Evolutionary conservation across 2,329 filamentous ascomycete species (phyloP).

Genomic region (Xylaria sp.): DNA sequence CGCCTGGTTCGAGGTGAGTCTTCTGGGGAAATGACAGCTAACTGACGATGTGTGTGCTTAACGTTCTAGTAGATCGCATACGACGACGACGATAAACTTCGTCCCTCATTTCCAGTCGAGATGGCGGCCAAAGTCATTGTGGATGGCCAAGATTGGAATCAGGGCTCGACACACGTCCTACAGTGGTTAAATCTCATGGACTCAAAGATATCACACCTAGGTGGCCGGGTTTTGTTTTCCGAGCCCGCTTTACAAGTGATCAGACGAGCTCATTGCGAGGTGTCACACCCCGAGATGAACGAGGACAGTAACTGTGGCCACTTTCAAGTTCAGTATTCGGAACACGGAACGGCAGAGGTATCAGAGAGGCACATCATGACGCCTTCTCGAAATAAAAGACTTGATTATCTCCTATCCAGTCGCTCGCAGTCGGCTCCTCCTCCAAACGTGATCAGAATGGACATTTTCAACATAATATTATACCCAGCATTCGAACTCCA

Average conservation of each 20-base stretch:
- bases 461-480: neutral
- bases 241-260: neutral
- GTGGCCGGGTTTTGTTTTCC: neutral
- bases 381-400: neutral
- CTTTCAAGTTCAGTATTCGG: neutral
- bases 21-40: neutral
- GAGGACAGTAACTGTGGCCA: neutral
- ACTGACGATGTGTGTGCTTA: neutral
- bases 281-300: neutral
- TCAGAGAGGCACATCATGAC: neutral
- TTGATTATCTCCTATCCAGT: neutral
- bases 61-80: neutral
- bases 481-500: neutral
- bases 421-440: neutral
- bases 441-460: neutral
- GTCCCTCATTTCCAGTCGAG: neutral
- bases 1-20: neutral
- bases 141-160: neutral
- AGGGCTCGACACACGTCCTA: neutral
- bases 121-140: neutral
- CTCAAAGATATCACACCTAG: neutral
- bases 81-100: neutral
- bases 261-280: neutral
- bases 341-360: neutral
- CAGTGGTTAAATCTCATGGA: neutral